Percentiles rank a stretch among this genome's conserved stretches.
phyloP scores from a whole-genome alignment of 768 basidiomycete species.

The Dioszegia aurantiaca region DNA sequence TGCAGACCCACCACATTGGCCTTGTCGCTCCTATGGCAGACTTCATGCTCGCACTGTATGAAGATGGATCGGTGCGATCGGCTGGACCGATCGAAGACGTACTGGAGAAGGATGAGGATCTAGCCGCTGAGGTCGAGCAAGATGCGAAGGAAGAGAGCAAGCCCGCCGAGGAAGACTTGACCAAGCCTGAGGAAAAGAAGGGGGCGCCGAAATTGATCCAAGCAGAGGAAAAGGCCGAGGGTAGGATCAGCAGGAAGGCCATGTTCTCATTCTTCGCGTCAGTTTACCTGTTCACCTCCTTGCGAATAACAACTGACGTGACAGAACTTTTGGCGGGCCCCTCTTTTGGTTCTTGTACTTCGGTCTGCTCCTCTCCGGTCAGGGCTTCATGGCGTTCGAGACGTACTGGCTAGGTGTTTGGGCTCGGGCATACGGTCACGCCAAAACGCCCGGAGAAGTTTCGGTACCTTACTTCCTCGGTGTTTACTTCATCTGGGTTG shows the following conservation, averaged over 20 bases:
- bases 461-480: slow-evolving; percentile 48
- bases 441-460: slow-evolving; percentile 33
- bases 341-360: slow-evolving; percentile 51
- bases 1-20: slow-evolving; percentile 51
- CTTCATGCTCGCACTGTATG: slow-evolving; percentile 45
- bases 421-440: slow-evolving; percentile 45
- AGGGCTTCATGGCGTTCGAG: slow-evolving; percentile 39
- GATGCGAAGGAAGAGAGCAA: slow-evolving; percentile 22
- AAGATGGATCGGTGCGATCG: slow-evolving; percentile 40
- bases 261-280: slow-evolving; percentile 41
- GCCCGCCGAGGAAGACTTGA: slow-evolving; percentile 16
- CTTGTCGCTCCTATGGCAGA: slow-evolving; percentile 51
- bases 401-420: slow-evolving; percentile 50
- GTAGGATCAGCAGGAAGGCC: slow-evolving; percentile 44
- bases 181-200: slow-evolving; percentile 33
- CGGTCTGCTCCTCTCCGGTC: slow-evolving; percentile 38
- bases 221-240: slow-evolving; percentile 51
- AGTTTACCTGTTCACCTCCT: slow-evolving; percentile 25
- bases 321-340: slow-evolving; percentile 48
- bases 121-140: slow-evolving; percentile 30
- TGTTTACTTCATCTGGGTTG: slow-evolving; percentile 45
- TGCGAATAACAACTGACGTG: slow-evolving; percentile 9
- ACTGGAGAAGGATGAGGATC: slow-evolving; percentile 32
- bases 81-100: slow-evolving; percentile 43
- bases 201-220: slow-evolving; percentile 42